phyloP scores from a whole-genome alignment of 257 asterid species.

The Solanum pennellii region DNA sequence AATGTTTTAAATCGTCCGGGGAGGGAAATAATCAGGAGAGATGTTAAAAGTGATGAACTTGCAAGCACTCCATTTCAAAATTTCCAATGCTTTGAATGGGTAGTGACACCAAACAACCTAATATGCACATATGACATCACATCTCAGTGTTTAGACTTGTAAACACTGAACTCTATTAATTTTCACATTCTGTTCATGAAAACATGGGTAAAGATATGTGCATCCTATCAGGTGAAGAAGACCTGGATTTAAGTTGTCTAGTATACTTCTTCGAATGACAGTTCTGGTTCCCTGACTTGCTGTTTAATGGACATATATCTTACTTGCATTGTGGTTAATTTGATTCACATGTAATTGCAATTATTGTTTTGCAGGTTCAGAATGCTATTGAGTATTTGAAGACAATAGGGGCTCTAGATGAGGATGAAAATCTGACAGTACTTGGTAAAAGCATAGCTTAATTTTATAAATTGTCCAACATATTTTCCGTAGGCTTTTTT shows the following conservation, averaged over 20 bases:
- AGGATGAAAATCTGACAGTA: slow-evolving; percentile 65
- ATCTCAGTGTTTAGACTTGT: background rate
- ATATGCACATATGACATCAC: background rate
- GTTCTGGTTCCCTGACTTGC: background rate
- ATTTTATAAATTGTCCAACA: background rate
- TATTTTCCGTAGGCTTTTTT: background rate
- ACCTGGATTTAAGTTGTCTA: background rate
- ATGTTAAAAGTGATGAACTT: background rate
- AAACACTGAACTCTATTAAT: background rate
- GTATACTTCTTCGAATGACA: background rate
- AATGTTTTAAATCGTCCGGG: background rate
- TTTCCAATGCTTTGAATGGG: background rate
- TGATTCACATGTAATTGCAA: background rate
- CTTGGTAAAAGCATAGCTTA: slow-evolving; percentile 41
- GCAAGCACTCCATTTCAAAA: background rate
- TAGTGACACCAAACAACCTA: background rate
- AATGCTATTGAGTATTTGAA: slow-evolving; percentile 77
- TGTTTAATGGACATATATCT: background rate
- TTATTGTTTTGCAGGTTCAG: slow-evolving; percentile 59
- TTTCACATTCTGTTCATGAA: background rate
- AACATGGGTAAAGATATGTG: background rate
- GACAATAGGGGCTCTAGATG: slow-evolving; percentile 87
- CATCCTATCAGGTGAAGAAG: background rate
- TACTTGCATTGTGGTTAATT: slow-evolving; percentile 2
- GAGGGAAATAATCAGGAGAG: background rate